Percentiles rank a stretch among this genome's conserved stretches.
Evolutionary conservation across 2,329 filamentous ascomycete genomes (phyloP).

Genomic region (Microcera coccophila): DNA sequence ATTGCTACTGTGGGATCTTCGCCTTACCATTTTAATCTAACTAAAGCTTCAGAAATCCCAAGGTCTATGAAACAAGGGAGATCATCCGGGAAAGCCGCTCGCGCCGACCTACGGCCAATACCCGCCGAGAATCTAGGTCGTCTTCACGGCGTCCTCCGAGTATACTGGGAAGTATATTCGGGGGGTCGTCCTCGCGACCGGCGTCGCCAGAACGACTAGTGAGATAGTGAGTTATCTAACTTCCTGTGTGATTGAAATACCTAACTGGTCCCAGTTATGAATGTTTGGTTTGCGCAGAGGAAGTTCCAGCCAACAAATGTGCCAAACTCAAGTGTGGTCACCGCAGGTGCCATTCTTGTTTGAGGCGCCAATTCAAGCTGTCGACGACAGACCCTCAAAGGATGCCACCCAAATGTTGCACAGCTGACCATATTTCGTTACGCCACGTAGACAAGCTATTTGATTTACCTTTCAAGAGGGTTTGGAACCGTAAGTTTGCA

Average conservation of each 20-base stretch:
- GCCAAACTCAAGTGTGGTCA: slow-evolving; percentile 75
- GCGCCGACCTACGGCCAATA: slow-evolving; percentile 17
- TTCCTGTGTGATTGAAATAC: neutral
- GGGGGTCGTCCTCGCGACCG: slow-evolving; percentile 20
- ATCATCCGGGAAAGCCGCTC: slow-evolving; percentile 20
- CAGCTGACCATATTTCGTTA: slow-evolving; percentile 65
- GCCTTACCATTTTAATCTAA: slow-evolving; percentile 7
- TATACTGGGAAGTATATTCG: slow-evolving; percentile 27
- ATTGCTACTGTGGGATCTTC: neutral
- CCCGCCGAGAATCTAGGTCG: slow-evolving; percentile 22
- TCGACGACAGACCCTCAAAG: slow-evolving; percentile 73
- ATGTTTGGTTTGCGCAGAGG: slow-evolving; percentile 70
- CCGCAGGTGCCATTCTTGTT: slow-evolving; percentile 73
- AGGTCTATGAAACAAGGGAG: slow-evolving; percentile 24
- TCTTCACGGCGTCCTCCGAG: slow-evolving; percentile 26
- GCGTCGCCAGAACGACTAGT: slow-evolving; percentile 25
- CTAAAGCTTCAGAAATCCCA: slow-evolving; percentile 12
- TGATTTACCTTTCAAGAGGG: slow-evolving; percentile 67
- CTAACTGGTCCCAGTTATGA: slow-evolving; percentile 50
- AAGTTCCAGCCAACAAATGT: slow-evolving; percentile 59
- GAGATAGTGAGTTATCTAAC: slow-evolving; percentile 21
- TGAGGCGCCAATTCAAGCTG: slow-evolving; percentile 69
- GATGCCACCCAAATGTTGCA: slow-evolving; percentile 85
- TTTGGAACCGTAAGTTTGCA: slow-evolving; percentile 76
- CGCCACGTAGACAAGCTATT: slow-evolving; percentile 75